A percentile compares a stretch with the other conserved stretches of the same genome.
Conservation (phyloP, 345 rosid genomes). For the Gynandropsis gynandra region DNA sequence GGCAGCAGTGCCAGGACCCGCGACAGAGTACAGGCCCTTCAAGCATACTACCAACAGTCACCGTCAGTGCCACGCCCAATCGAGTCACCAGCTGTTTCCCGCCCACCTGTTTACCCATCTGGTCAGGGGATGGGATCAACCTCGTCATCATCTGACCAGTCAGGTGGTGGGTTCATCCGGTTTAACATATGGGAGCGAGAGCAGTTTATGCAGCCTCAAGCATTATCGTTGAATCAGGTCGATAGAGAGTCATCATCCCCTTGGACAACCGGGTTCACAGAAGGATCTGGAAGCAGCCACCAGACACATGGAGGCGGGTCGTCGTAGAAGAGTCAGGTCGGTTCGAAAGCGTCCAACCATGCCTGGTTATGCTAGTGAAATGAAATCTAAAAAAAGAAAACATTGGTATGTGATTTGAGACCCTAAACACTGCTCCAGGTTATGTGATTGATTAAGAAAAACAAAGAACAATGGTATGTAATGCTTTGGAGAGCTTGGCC, state of each 20-base stretch:
- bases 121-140: slow-evolving; percentile 49
- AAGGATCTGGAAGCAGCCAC: slow-evolving; percentile 45
- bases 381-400: too few species aligned
- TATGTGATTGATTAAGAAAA: too few species aligned
- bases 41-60: slow-evolving; percentile 84
- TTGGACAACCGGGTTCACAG: slow-evolving; percentile 53
- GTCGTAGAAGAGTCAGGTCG: slow-evolving; percentile 39
- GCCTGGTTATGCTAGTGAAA: too few species aligned
- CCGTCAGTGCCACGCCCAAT: slow-evolving; percentile 40
- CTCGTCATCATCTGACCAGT: slow-evolving; percentile 65
- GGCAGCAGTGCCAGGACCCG: slow-evolving; percentile 88
- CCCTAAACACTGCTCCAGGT: too few species aligned
- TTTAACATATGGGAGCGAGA: slow-evolving; percentile 77
- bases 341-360: too few species aligned
- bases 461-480: too few species aligned
- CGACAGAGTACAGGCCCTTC: slow-evolving; percentile 86
- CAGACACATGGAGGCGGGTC: slow-evolving; percentile 66
- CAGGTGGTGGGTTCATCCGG: slow-evolving; percentile 52
- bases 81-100: slow-evolving; percentile 39
- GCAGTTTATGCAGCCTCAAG: slow-evolving; percentile 31
- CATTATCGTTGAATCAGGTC: slow-evolving; percentile 46
- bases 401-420: too few species aligned
- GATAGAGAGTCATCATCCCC: slow-evolving; percentile 48
- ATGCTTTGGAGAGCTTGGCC: too few species aligned
- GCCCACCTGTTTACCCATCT: slow-evolving; percentile 44